These are phyloP conservation scores for Thielaviopsis musarum DNA, from an alignment of 2,329 filamentous ascomycete species.

Conservation along the genomic window DNA sequence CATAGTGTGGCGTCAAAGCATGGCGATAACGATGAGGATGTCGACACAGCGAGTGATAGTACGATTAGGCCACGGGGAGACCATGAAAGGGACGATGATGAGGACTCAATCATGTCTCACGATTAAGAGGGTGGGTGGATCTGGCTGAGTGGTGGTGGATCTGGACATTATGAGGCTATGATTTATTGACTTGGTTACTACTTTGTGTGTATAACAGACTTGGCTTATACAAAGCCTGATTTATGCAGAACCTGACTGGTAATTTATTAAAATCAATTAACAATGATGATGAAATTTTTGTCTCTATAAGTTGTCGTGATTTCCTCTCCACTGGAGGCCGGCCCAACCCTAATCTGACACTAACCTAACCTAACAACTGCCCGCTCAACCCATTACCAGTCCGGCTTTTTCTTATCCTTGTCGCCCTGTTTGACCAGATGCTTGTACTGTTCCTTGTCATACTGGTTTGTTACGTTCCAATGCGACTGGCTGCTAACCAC, in stretches of 20 bases:
- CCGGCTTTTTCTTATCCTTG: neutral
- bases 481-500: slow-evolving; percentile 23
- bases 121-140: neutral
- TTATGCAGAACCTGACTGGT: neutral
- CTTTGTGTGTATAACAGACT: neutral
- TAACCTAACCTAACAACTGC: neutral
- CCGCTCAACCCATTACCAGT: neutral
- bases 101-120: slow-evolving; percentile 4
- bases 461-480: slow-evolving; percentile 11
- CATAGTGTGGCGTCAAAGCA: neutral
- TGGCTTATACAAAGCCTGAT: too few relatives aligned
- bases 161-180: slow-evolving; percentile 1
- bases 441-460: slow-evolving; percentile 12
- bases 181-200: slow-evolving; percentile 2
- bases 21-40: slow-evolving; percentile 6
- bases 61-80: neutral
- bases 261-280: neutral
- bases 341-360: neutral
- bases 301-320: too few relatives aligned
- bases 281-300: neutral
- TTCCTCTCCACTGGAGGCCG: too few relatives aligned
- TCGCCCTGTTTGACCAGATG: slow-evolving; percentile 1
- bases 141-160: neutral
- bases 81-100: slow-evolving; percentile 3
- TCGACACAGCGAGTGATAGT: slow-evolving; percentile 6